phyloP scores from a whole-genome alignment of 495 filamentous ascomycete species.

The Aspergillus funiculosus region DNA sequence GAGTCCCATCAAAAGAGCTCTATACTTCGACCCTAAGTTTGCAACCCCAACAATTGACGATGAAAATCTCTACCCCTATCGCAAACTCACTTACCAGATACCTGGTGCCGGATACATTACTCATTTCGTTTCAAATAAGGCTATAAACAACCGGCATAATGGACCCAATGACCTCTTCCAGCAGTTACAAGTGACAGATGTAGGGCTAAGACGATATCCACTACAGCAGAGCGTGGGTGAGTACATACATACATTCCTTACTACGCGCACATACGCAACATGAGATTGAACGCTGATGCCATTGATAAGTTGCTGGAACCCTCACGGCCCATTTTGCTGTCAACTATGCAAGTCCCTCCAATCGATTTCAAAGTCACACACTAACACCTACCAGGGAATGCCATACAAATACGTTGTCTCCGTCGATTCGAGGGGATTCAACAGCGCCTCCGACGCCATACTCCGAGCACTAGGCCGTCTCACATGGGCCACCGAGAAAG shows the following conservation, averaged over 20 bases:
- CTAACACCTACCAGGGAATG: conserved; percentile 51
- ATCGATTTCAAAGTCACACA: conserved; percentile 6
- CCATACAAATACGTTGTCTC: conserved; percentile 76
- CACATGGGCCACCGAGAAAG: conserved; percentile 55
- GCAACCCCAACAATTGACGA: conserved; percentile 19
- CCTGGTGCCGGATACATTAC: conserved; percentile 51
- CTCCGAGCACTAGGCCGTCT: conserved; percentile 54
- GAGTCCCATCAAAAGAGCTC: conserved; percentile 23
- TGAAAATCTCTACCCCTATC: conserved; percentile 19
- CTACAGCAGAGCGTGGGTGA: conserved; percentile 38
- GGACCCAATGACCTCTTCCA: conserved; percentile 63
- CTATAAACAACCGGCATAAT: conserved; percentile 40
- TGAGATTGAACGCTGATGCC: neutral
- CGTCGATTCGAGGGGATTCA: conserved; percentile 58
- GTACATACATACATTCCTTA: conserved; percentile 19
- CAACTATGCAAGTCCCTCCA: conserved; percentile 57
- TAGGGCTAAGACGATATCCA: conserved; percentile 54
- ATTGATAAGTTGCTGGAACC: conserved; percentile 36
- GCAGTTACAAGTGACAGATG: conserved; percentile 51
- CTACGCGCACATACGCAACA: neutral
- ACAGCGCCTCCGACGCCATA: conserved; percentile 53
- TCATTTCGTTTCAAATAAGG: conserved; percentile 52
- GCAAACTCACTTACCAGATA: conserved; percentile 31
- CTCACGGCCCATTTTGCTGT: conserved; percentile 62
- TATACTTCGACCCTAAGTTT: conserved; percentile 15